Evolutionary conservation across 768 basidiomycete genomes (phyloP).

Genomic region (Rhodotorula sphaerocarpa): DNA sequence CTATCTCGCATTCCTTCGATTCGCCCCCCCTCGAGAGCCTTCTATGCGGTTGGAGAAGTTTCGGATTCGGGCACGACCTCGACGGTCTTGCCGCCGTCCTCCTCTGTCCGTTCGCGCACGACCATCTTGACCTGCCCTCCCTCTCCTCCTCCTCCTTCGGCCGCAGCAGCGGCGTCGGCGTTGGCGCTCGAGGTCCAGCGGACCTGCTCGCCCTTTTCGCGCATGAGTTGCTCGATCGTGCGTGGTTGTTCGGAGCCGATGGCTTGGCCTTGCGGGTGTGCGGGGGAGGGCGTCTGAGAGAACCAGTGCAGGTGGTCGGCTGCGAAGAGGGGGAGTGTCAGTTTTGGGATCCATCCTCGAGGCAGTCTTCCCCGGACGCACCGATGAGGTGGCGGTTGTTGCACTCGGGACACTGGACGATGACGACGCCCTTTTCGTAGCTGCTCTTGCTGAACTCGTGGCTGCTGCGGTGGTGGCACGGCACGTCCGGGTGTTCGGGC

Average conservation of each 20-base stretch:
- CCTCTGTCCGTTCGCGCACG: background rate
- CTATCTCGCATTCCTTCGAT: no score
- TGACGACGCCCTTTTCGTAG: conserved; percentile 79
- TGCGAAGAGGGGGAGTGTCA: conserved; percentile 55
- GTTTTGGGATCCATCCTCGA: background rate
- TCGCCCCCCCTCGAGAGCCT: no score
- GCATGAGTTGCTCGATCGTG: conserved; percentile 75
- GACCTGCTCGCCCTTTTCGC: conserved; percentile 69
- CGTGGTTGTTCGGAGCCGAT: conserved; percentile 48
- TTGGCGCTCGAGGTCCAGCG: conserved; percentile 41
- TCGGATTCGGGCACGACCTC: background rate
- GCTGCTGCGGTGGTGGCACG: conserved; percentile 68
- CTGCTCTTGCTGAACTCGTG: conserved; percentile 78
- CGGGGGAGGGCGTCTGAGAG: conserved; percentile 34
- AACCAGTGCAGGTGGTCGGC: conserved; percentile 92
- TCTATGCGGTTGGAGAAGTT: no score
- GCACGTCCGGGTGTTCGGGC: conserved; percentile 8
- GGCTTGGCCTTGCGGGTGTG: conserved; percentile 20
- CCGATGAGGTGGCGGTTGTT: conserved; percentile 61
- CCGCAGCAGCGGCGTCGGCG: background rate
- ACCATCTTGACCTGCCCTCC: conserved; percentile 63
- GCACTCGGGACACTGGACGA: conserved; percentile 85
- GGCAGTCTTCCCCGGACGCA: background rate
- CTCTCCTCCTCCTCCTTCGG: conserved; percentile 46
- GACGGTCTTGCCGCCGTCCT: conserved; percentile 2